Conservation (phyloP, 2,329 filamentous ascomycete species). For the Cryphonectria radicalis region DNA sequence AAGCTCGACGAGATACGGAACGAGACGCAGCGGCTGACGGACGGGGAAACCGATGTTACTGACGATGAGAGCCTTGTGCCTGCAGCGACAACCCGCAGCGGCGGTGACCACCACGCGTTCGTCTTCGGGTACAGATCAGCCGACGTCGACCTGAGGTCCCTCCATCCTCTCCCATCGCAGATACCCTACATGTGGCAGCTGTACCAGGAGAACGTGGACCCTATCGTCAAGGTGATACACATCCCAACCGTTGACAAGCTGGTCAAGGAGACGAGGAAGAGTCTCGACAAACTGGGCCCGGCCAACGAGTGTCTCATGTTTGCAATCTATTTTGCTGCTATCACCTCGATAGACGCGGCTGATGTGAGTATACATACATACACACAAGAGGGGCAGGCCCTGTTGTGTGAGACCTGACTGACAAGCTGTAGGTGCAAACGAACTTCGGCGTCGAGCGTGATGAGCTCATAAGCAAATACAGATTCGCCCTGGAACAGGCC, state of each 20-base stretch:
- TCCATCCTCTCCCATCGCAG: constrained; percentile 69
- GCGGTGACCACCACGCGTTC: constrained; percentile 69
- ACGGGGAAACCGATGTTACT: constrained; percentile 61
- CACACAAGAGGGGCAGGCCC: background rate
- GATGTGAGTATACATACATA: constrained; percentile 48
- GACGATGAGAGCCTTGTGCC: constrained; percentile 59
- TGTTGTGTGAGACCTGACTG: background rate
- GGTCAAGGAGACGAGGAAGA: constrained; percentile 63
- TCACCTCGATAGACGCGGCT: constrained; percentile 63
- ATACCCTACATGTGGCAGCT: constrained; percentile 71
- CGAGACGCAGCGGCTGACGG: constrained; percentile 53
- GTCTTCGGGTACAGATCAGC: constrained; percentile 74
- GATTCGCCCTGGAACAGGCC: constrained; percentile 61
- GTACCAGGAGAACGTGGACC: constrained; percentile 75
- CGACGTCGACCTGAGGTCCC: constrained; percentile 66
- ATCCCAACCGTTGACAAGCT: constrained; percentile 67
- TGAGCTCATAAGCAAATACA: constrained; percentile 51
- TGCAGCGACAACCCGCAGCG: constrained; percentile 43
- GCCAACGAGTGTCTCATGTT: constrained; percentile 67
- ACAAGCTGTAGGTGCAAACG: constrained; percentile 47
- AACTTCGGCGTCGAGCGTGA: constrained; percentile 56
- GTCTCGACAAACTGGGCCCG: constrained; percentile 60
- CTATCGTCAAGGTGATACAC: constrained; percentile 73
- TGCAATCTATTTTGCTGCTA: constrained; percentile 61
- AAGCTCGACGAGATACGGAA: constrained; percentile 52